Conservation (phyloP, 1,284 basidiomycete genomes). For the Tylopilus sp. region DNA sequence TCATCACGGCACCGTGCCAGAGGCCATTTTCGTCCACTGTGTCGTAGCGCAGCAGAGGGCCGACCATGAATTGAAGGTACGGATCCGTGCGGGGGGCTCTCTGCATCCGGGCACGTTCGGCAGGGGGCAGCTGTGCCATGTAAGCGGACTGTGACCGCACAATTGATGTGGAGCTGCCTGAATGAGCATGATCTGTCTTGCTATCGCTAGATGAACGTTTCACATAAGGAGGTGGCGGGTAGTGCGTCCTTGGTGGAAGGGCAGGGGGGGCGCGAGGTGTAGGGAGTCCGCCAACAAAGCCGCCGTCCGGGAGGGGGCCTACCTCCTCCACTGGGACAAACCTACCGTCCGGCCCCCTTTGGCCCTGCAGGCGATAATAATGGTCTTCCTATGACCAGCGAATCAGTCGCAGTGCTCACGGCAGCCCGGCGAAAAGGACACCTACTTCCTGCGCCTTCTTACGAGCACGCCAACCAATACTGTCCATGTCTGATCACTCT, state of each 20-base stretch:
- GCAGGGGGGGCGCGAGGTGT: slow-evolving; percentile 29
- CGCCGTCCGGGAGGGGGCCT: slow-evolving; percentile 46
- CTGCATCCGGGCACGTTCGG: slow-evolving; percentile 59
- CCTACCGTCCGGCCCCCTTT: slow-evolving; percentile 48
- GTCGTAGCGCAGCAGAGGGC: slow-evolving; percentile 89
- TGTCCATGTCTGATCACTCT: slow-evolving; percentile 49
- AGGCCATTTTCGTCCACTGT: slow-evolving; percentile 73
- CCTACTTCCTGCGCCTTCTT: slow-evolving; percentile 47
- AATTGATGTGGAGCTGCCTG: slow-evolving; percentile 9
- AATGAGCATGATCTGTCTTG: slow-evolving; percentile 6
- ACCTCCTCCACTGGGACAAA: slow-evolving; percentile 54
- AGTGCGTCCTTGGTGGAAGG: slow-evolving; percentile 38
- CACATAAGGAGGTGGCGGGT: slow-evolving; percentile 12
- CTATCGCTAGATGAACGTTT: slow-evolving; percentile 5
- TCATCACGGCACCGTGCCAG: slow-evolving; percentile 85
- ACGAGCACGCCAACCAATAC: slow-evolving; percentile 64
- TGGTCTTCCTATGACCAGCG: slow-evolving; percentile 41
- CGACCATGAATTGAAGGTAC: slow-evolving; percentile 75
- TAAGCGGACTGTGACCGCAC: slow-evolving; percentile 29
- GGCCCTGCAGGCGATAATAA: slow-evolving; percentile 31
- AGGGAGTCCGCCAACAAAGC: slow-evolving; percentile 53
- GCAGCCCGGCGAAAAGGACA: background rate
- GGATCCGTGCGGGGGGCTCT: slow-evolving; percentile 64
- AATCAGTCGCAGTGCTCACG: background rate
- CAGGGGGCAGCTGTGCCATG: slow-evolving; percentile 52